Evolutionary conservation across 371 early-diverging fungal species (phyloP), one percentile per base, ranked within the genome.

Genomic region (Chytridium lagenaria): DNA sequence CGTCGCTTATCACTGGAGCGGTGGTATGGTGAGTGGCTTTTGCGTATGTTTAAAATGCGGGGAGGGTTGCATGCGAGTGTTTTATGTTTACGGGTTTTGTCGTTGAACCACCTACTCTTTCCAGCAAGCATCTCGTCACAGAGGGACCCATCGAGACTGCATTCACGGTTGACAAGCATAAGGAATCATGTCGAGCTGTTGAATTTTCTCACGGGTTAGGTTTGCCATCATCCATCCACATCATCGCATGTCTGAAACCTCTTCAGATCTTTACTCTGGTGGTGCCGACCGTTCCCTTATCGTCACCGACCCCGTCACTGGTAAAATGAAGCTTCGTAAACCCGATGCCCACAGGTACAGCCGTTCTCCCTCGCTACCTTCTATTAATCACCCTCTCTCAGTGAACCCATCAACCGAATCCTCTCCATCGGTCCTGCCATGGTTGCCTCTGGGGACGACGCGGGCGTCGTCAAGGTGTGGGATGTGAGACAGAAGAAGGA

Each of bases 381-480:
- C 55, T 30, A 38, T n/a, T 31, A 19, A 51, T 34, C 33, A 0
- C 19, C 44, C 0, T 0, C 23, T 40, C 59, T 64, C 26, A 92
- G 92, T 44, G 79, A 86, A 16, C 89, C 96, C 1, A 83, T 95
- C 66, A 94, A 95, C 79, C 67, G 87, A 3, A 71, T 97, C 38
- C 81, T 83, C 2, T 78, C 85, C 7, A 76, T 97, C 50, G 88
- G 88, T 68, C 89, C 92, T 63, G 84, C 84, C 63, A 83, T 91
- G 34, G 59, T 95, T n/a, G 94, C 94, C 0, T 92, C 96, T 0
- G 97, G 95, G 16, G 96, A 95, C 72, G 97, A 97, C 76, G 85
- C 81, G 2, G 97, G 97, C n/a, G 82, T 87, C 37, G 92, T 97
- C 50, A 95, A 94, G 88, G 74, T 94, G 61, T 97, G 96, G 96